A percentile compares a stretch with the other conserved stretches of the same genome.
phyloP scores from a whole-genome alignment of 176 grass and related monocot genomes.

The Chloris gayana region DNA sequence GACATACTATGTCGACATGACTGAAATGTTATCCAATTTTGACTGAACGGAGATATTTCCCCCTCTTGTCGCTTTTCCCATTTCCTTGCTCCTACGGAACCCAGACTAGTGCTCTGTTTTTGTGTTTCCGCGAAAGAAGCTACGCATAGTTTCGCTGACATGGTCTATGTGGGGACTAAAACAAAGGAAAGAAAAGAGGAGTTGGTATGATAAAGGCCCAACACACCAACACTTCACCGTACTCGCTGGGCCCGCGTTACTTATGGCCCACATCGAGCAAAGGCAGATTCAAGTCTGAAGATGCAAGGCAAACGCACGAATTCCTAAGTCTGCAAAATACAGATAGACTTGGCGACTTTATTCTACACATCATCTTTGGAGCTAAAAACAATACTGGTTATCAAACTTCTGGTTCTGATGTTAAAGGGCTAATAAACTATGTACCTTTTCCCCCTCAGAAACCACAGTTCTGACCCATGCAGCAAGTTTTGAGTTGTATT shows the following conservation, averaged over 20 bases:
- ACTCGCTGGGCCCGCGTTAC: background rate
- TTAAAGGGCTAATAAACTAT: too few relatives aligned
- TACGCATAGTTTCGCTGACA: background rate
- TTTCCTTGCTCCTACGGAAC: too few relatives aligned
- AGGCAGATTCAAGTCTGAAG: background rate
- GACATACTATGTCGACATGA: background rate
- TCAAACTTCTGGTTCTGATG: too few relatives aligned
- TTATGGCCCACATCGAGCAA: background rate
- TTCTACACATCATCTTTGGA: too few relatives aligned
- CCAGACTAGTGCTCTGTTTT: too few relatives aligned
- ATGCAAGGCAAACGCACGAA: too few relatives aligned
- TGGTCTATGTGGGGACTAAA: background rate
- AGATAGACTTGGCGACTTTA: too few relatives aligned
- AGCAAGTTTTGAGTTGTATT: background rate
- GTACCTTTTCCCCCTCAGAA: too few relatives aligned
- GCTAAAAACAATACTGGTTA: too few relatives aligned
- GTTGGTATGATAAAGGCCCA: conserved; percentile 2
- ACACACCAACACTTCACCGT: background rate
- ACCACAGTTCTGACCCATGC: too few relatives aligned
- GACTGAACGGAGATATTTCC: background rate
- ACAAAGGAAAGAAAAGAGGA: background rate
- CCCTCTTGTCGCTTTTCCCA: too few relatives aligned
- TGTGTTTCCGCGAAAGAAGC: background rate
- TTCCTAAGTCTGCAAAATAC: too few relatives aligned
- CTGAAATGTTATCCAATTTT: background rate